Evolutionary conservation across 129 eudicot genomes (phyloP), one percentile per base, ranked within the genome.

Genomic region (Erigeron canadensis): DNA sequence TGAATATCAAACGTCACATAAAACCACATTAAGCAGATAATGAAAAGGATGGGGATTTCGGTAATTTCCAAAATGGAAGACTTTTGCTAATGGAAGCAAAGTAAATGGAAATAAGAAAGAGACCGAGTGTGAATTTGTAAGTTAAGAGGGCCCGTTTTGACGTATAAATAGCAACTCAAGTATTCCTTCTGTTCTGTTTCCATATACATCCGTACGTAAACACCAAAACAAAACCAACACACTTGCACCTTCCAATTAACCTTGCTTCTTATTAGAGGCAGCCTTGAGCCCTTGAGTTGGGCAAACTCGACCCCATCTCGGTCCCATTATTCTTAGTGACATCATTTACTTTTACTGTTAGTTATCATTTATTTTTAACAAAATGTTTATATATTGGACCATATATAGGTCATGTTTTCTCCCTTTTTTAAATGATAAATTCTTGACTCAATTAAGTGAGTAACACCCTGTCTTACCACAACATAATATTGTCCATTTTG

Each of bases 101-200:
- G 10, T 21, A 42, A 72, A 8, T n/a, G 39, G 40, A 42, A 43
- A 71, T 21, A 23, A 22, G 46, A 44, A 10, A 43, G 37, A 21
- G 51, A 40, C 54, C 47, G 4, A 70, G 64, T 54, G 45, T 19
- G 51, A 70, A 38, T 40, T 51, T 50, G 47, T 69, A 55, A 17
- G 53, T 70, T 70, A 16, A 67, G 17, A 38, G 76, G 76, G 16
- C 19, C 68, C 76, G 42, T 7, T 28, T 59, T 72, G 28, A 42
- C 69, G 76, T 60, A 72, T 59, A n/a, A 47, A 12, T 57, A 28
- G 23, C 58, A 17, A 6, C 46, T 9, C 69, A 64, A 17, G 69
- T 64, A 41, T 9, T 50, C 21, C 2, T 38, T 8, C 50, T 45
- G 12, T 45, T 15, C 10, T n/a, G n/a, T n/a, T n/a, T n/a, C n/a